Base-by-base conservation (phyloP, 2,329 filamentous ascomycete species). In the Coccinonectria pachysandricola region DNA sequence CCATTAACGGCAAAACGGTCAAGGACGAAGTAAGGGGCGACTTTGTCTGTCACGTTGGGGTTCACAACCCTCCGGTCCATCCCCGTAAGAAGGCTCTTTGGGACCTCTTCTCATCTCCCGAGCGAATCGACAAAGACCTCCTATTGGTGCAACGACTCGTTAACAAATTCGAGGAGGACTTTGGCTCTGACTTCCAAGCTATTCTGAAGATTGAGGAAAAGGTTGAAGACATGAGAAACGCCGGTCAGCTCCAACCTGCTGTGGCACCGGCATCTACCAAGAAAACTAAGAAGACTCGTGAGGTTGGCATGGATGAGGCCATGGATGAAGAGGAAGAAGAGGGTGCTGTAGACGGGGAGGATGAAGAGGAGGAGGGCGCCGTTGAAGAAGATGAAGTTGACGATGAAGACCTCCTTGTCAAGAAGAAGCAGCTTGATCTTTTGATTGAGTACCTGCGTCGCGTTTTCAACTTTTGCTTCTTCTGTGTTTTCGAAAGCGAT, bases 381-480 rank as follows among this genome's bases (percentile, higher is more conserved):
- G 69, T 78, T 20, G 74, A 85, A 34, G 84, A 91, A 27, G 86
- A 94, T 35, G 88, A 95, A 36, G 68, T 78, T 17, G 88, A 98
- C 42, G 85, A 93, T 45, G 85, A 94, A 48, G 85, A 95, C 20
- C 64, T 95, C 19, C 56, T 95, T 28, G 71, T 78, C 20, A 91
- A 93, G 66, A 96, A 96, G 71, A 96, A 98, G 65, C 87, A 91
- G 48, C 73, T 98, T 25, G 91, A 98, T 57, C 66, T 98, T 18
- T 69, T 94, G 54, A 91, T 96, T 27, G 91, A 98, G 59, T 98
- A 98, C 53, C 69, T 98, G 33, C 85, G 91, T 27, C 79, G 91
- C 10, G 91, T 98, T 27, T 93, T 92, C 68, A 95, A 91, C 59
- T 96, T 98, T 60, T 98, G 91, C 63, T 95, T 98, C 65, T 98